A percentile compares a stretch with the other conserved stretches of the same genome.
These are phyloP conservation scores for Pterulicium gracile DNA, from an alignment of 1,284 basidiomycete species.

Conservation along the genomic window DNA sequence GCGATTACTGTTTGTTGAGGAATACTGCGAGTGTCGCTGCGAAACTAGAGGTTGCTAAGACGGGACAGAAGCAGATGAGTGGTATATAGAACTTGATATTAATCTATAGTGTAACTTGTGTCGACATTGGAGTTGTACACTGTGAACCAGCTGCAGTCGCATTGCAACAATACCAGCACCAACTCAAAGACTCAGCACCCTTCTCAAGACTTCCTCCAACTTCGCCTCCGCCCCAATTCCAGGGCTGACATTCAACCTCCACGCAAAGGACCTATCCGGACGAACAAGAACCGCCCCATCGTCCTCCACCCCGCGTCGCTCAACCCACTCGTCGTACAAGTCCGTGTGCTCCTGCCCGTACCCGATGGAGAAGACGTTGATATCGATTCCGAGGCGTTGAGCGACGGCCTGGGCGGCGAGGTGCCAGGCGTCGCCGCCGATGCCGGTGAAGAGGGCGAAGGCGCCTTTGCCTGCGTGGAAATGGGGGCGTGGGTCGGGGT, in stretches of 20 bases:
- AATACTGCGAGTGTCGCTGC: constrained; percentile 31
- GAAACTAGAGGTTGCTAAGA: constrained; percentile 25
- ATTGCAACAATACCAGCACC: too few relatives aligned
- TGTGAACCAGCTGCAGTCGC: too few relatives aligned
- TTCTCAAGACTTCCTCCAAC: neutral
- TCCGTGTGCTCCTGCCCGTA: neutral
- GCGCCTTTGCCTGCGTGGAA: neutral
- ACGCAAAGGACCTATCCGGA: neutral
- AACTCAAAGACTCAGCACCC: neutral
- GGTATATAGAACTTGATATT: too few relatives aligned
- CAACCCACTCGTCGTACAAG: neutral
- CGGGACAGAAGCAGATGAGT: too few relatives aligned
- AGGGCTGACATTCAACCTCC: neutral
- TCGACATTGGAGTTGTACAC: too few relatives aligned
- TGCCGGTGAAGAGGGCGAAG: neutral
- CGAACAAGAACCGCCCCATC: neutral
- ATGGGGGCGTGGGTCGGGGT: neutral
- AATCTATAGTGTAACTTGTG: too few relatives aligned
- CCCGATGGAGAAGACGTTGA: neutral
- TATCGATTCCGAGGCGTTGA: neutral
- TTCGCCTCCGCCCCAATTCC: neutral
- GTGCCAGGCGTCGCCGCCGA: neutral
- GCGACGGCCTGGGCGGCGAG: neutral
- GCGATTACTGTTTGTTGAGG: constrained; percentile 62
- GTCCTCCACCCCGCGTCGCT: neutral